Evolutionary conservation across 805 yeast genomes (phyloP).

Genomic region (Yarrowia divulgata): DNA sequence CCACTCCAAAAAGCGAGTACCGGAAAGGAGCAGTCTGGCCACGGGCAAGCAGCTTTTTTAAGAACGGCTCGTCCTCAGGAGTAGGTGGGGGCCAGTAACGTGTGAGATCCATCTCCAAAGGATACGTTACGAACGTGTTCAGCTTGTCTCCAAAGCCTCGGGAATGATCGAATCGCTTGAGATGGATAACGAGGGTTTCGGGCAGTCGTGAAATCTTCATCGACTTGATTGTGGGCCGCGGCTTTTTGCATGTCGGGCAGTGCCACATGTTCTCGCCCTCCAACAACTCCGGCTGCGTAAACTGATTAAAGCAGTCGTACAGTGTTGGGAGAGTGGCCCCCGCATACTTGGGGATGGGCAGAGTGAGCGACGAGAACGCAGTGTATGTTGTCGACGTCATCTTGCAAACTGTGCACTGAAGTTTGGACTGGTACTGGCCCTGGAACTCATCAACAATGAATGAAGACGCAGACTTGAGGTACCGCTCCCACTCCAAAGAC

Average conservation of each 20-base stretch:
- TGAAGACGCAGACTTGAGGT: conserved; percentile 78
- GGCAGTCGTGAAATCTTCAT: conserved; percentile 81
- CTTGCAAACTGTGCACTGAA: conserved; percentile 75
- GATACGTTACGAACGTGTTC: conserved; percentile 72
- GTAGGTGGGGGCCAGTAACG: conserved; percentile 71
- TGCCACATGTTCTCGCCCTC: conserved; percentile 84
- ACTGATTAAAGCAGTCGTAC: conserved; percentile 75
- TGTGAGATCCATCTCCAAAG: conserved; percentile 68
- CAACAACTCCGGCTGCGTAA: conserved; percentile 74
- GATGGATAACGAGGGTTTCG: conserved; percentile 76
- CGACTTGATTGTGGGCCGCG: conserved; percentile 69
- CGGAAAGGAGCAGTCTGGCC: conserved; percentile 83
- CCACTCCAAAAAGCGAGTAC: conserved; percentile 79
- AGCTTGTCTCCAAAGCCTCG: conserved; percentile 56
- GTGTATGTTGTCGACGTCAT: conserved; percentile 85
- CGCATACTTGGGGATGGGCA: conserved; percentile 71
- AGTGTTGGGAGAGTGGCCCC: conserved; percentile 48
- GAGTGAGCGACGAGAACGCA: conserved; percentile 76
- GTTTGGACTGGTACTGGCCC: conserved; percentile 85
- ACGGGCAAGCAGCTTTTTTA: conserved; percentile 60
- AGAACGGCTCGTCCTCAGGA: conserved; percentile 54
- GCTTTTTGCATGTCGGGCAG: conserved; percentile 76
- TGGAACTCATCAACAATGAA: conserved; percentile 81
- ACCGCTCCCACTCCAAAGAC: conserved; percentile 90
- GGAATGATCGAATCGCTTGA: conserved; percentile 72